Conservation (phyloP, 2,329 filamentous ascomycete genomes). For the Penicillium vulpinum region DNA sequence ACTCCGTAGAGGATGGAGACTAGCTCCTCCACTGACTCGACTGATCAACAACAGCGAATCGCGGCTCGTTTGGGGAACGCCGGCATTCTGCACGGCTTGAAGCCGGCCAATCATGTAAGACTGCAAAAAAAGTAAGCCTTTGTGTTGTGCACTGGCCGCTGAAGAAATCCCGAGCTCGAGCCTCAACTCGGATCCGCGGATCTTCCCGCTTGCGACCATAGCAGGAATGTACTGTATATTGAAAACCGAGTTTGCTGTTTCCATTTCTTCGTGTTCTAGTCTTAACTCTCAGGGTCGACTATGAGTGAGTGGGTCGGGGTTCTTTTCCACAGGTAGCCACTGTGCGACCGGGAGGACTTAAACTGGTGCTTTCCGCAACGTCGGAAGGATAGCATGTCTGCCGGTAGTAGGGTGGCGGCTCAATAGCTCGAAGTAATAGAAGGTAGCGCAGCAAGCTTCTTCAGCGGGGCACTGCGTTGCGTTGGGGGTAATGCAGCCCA, state of each 20-base stretch:
- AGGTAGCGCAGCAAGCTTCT: no score
- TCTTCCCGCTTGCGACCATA: neutral
- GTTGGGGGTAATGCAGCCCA: no score
- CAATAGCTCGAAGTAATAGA: neutral
- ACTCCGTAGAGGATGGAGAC: neutral
- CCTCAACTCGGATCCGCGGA: neutral
- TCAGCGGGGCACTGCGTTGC: no score
- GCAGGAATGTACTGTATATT: neutral
- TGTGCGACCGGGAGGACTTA: constrained; percentile 11
- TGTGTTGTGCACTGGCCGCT: constrained; percentile 13
- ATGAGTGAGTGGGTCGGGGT: constrained; percentile 10
- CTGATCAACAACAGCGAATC: neutral
- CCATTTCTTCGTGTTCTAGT: neutral
- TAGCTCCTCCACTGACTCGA: neutral
- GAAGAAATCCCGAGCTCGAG: constrained; percentile 14
- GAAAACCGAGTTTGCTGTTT: neutral
- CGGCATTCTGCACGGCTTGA: constrained; percentile 18
- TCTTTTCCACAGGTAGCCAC: neutral
- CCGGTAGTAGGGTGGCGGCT: neutral
- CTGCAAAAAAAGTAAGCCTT: constrained; percentile 24
- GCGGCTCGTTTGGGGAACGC: neutral
- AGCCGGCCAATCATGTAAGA: constrained; percentile 27
- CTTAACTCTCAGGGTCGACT: constrained; percentile 4
- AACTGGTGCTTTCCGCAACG: constrained; percentile 1
- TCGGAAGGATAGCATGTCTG: neutral